Base-by-base conservation (phyloP, 257 asterid species). In the Solanum bulbocastanum region DNA sequence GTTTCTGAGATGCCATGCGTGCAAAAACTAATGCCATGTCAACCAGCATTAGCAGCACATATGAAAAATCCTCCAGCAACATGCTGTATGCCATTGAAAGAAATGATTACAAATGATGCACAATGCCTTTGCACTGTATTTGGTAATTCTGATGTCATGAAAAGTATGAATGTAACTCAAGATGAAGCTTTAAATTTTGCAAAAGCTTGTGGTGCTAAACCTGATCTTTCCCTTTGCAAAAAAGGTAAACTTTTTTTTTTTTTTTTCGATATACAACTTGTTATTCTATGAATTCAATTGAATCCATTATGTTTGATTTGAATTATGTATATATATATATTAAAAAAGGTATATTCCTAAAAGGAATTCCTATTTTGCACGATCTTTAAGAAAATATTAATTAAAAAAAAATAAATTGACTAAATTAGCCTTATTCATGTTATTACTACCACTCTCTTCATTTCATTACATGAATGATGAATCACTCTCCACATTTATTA, bases 101-200 rank as follows among this genome's bases (percentile, higher is more conserved):
- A 91, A 66, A 75, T 92, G 25, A 86, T 90, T 1, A 37, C 35
- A 42, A 23, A n/a, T 20, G 91, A 92, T 30, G 10, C 46, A 22
- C 65, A 82, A 27, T 93, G 94, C 82, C 92, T 93, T 10, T 91
- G 93, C 91, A 74, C 78, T 27, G 86, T 92, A 1, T 91, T 93
- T 46, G 88, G n/a, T 62, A 87, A 92, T 32, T 44, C 69, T 39
- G 88, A 35, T 3, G 7, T 92, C 0, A 66, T 93, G 89, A 89
- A 88, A 35, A 69, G 79, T 25, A 66, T 91, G 12, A 92, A 91
- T 42, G 89, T 91, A 0, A 92, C 95, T 12, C 87, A 86, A 86
- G 82, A 74, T 3, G 91, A 91, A 40, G 94, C 90, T 1, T 75
- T 92, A 36, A 22, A 27, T 33, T 93, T 93, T 68, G 91, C 90